phyloP scores from a whole-genome alignment of 306 rosid genomes.

The Corylus heterophylla region DNA sequence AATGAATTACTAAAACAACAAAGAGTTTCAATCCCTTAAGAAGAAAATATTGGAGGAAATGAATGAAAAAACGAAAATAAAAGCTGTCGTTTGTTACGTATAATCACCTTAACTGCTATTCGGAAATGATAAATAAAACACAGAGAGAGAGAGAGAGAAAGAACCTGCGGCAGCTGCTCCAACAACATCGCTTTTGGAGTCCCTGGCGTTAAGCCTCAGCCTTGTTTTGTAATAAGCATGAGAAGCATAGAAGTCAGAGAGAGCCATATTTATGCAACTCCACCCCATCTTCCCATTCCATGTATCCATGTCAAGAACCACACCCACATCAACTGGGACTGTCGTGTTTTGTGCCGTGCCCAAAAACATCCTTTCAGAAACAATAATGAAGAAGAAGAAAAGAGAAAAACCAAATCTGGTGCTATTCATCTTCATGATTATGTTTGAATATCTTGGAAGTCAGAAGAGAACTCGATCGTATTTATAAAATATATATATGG shows the following conservation, averaged over 20 bases:
- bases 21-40: too few relatives aligned
- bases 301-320: constrained; percentile 13
- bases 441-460: not conserved
- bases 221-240: constrained; percentile 32
- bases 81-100: too few relatives aligned
- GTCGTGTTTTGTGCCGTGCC: not conserved
- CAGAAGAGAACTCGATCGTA: not conserved
- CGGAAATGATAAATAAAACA: too few relatives aligned
- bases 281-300: constrained; percentile 4
- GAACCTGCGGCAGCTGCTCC: constrained; percentile 31
- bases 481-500: not conserved
- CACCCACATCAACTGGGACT: constrained; percentile 13
- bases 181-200: constrained; percentile 17
- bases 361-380: not conserved
- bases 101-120: too few relatives aligned
- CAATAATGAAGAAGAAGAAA: not conserved
- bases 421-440: not conserved
- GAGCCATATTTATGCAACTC: constrained; percentile 32
- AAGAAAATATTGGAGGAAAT: too few relatives aligned
- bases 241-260: constrained; percentile 34
- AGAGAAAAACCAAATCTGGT: not conserved
- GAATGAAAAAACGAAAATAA: too few relatives aligned
- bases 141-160: not conserved
- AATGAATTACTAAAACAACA: too few relatives aligned
- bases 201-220: constrained; percentile 19